Conservation (phyloP, 2,329 filamentous ascomycete genomes). For the Diaporthe aspalathi region DNA sequence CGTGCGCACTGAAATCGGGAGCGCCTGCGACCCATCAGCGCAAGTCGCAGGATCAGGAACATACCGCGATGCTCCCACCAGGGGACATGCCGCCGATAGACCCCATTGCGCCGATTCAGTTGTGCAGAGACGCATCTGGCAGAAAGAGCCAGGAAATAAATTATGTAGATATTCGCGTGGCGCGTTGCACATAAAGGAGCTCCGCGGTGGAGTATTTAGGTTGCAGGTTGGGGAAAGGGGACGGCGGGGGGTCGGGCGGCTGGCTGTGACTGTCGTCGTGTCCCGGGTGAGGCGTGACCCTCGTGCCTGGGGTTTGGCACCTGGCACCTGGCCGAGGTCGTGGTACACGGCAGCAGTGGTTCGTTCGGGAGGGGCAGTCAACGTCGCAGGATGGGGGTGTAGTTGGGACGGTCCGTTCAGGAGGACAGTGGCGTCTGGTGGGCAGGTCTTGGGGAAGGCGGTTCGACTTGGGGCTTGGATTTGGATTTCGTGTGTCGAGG, state of each 20-base stretch:
- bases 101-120: constrained; percentile 68
- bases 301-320: constrained; percentile 32
- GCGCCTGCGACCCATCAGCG: constrained; percentile 1
- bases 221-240: constrained; percentile 31
- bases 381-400: background rate
- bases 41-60: constrained; percentile 46
- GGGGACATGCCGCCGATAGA: constrained; percentile 81
- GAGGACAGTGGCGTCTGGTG: background rate
- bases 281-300: constrained; percentile 21
- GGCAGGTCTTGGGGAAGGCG: constrained; percentile 2
- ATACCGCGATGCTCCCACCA: constrained; percentile 80
- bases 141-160: constrained; percentile 42
- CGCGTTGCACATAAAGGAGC: constrained; percentile 38
- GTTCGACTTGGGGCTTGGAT: background rate
- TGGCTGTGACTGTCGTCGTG: constrained; percentile 13
- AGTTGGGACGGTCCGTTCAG: background rate
- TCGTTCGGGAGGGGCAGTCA: background rate
- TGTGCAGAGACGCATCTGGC: constrained; percentile 61
- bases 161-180: constrained; percentile 32
- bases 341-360: constrained; percentile 9
- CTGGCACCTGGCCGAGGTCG: constrained; percentile 36
- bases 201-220: constrained; percentile 30
- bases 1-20: background rate
- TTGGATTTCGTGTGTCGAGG: constrained; percentile 22
- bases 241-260: background rate